Percentiles rank a stretch among this genome's conserved stretches.
Evolutionary conservation across 176 grass and related monocot species (phyloP).

Genomic region (Zea mays): Zm-B73-REFERENCE-NAM-5.0 NC_050100.1:12389501-12390000

Average conservation of each 20-base stretch:
- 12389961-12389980: too few relatives aligned
- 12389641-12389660: conserved; percentile 16
- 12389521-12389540: conserved; percentile 28
- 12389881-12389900: too few relatives aligned
- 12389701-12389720: background rate
- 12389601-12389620: conserved; percentile 8
- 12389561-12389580: background rate
- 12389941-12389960: too few relatives aligned
- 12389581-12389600: conserved; percentile 5
- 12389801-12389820: conserved; percentile 27
- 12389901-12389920: too few relatives aligned
- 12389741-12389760: background rate
- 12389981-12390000: too few relatives aligned
- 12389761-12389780: background rate
- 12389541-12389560: background rate
- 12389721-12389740: too few relatives aligned
- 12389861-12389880: too few relatives aligned
- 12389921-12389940: too few relatives aligned
- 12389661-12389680: background rate
- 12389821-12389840: too few relatives aligned
- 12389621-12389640: background rate
- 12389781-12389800: conserved; percentile 14
- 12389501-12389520: background rate
- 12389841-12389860: too few relatives aligned
- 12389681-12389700: background rate